Evolutionary conservation across 2,329 filamentous ascomycete species (phyloP).

Genomic region (Xylariaceae sp.): DNA sequence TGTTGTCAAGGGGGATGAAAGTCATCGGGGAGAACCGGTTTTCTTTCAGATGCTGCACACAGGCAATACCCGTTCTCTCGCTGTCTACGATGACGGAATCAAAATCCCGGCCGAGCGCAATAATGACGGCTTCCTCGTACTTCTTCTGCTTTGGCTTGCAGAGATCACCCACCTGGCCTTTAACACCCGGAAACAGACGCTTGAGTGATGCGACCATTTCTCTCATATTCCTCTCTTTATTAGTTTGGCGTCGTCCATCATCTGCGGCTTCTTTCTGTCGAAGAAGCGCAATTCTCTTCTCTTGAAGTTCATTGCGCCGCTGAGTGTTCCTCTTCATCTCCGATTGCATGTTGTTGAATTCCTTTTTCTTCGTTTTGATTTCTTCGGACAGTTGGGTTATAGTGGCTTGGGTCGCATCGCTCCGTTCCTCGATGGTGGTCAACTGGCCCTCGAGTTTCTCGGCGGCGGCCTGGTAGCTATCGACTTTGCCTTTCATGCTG

Average conservation of each 20-base stretch:
- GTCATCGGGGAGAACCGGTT: constrained; percentile 84
- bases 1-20: constrained; percentile 95
- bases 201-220: constrained; percentile 85
- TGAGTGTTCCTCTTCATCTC: constrained; percentile 79
- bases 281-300: constrained; percentile 80
- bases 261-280: constrained; percentile 82
- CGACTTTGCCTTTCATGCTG: constrained; percentile 84
- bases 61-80: constrained; percentile 90
- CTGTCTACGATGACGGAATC: constrained; percentile 94
- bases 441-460: constrained; percentile 74
- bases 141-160: constrained; percentile 98
- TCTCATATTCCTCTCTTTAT: constrained; percentile 74
- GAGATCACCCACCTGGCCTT: constrained; percentile 83
- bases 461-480: constrained; percentile 70
- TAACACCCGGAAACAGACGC: constrained; percentile 86
- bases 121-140: constrained; percentile 88
- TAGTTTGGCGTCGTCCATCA: constrained; percentile 79
- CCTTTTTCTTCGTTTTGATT: constrained; percentile 86
- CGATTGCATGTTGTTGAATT: constrained; percentile 80
- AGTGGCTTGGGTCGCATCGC: constrained; percentile 57
- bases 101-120: constrained; percentile 87
- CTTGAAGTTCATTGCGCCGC: constrained; percentile 82
- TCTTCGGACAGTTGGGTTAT: constrained; percentile 70
- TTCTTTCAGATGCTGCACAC: constrained; percentile 90
- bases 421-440: constrained; percentile 65